Percentiles rank a stretch among this genome's conserved stretches.
phyloP scores from a whole-genome alignment of 2,329 filamentous ascomycete genomes.

The Colletotrichum limetticola region DNA sequence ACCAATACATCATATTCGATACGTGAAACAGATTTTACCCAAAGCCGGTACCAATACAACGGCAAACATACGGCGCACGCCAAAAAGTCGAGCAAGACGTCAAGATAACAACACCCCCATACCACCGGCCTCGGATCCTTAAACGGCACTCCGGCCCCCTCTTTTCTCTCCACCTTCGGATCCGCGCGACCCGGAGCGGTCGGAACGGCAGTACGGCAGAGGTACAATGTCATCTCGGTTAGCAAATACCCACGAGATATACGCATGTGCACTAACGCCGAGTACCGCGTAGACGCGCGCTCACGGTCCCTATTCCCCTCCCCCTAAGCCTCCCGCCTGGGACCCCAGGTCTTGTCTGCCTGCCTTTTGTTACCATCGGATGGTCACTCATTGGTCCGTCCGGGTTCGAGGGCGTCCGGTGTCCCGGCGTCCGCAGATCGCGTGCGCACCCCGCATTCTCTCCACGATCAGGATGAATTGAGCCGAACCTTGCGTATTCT shows the following conservation, averaged over 20 bases:
- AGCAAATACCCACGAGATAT: not conserved
- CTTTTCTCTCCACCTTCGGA: not conserved
- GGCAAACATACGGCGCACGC: not conserved
- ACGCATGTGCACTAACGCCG: constrained; percentile 1
- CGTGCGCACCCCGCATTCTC: constrained; percentile 24
- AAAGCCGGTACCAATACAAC: not conserved
- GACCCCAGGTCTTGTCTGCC: not conserved
- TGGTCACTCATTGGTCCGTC: constrained; percentile 6
- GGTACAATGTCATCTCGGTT: constrained; percentile 23
- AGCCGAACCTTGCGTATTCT: not conserved
- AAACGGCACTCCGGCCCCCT: not conserved
- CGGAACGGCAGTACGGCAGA: not conserved
- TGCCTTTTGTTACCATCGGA: constrained; percentile 7
- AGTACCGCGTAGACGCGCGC: not conserved
- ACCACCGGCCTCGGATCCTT: not conserved
- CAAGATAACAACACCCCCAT: not conserved
- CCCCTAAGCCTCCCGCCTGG: not conserved
- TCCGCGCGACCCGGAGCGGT: not conserved
- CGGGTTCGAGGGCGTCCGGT: not conserved
- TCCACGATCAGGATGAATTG: not conserved
- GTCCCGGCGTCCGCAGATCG: not conserved
- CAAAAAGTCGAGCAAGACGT: not conserved
- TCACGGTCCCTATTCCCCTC: not conserved
- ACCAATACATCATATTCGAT: not conserved
- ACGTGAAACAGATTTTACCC: not conserved